Conservation (phyloP, 2,329 filamentous ascomycete species). For the Fusarium newnesense region DNA sequence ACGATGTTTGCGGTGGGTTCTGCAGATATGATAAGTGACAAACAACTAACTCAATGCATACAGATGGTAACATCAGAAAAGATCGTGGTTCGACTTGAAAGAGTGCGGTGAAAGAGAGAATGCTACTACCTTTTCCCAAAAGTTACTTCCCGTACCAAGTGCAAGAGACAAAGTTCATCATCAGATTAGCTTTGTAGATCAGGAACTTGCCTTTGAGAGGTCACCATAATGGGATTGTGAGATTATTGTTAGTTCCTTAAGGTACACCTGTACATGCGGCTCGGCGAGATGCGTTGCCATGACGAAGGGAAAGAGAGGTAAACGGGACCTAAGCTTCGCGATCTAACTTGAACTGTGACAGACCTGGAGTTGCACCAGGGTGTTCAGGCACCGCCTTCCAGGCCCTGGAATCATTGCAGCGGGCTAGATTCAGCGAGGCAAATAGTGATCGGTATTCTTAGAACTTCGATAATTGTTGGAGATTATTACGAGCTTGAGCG, state of each 20-base stretch:
- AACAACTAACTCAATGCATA: neutral
- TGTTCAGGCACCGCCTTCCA: constrained; percentile 10
- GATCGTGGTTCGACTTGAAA: constrained; percentile 1
- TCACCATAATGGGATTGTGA: constrained; percentile 1
- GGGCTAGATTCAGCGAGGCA: constrained; percentile 12
- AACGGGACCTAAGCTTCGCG: constrained; percentile 29
- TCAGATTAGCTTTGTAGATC: constrained; percentile 4
- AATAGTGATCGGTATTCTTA: constrained; percentile 19
- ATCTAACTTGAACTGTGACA: constrained; percentile 27
- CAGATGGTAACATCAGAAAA: constrained; percentile 3
- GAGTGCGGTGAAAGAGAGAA: constrained; percentile 7
- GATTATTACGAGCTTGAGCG: neutral
- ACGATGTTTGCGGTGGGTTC: constrained; percentile 16
- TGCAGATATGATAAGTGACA: constrained; percentile 19
- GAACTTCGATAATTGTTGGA: neutral
- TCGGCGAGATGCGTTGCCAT: constrained; percentile 39
- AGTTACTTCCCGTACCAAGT: neutral
- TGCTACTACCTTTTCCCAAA: neutral
- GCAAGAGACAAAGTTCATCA: neutral
- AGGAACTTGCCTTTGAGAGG: constrained; percentile 2
- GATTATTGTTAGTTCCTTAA: neutral
- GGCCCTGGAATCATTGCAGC: neutral
- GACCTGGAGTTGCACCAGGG: constrained; percentile 1
- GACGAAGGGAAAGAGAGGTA: constrained; percentile 32
- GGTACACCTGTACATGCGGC: constrained; percentile 13